phyloP scores from a whole-genome alignment of 2,329 filamentous ascomycete genomes.

The Fulvia fulva region DNA sequence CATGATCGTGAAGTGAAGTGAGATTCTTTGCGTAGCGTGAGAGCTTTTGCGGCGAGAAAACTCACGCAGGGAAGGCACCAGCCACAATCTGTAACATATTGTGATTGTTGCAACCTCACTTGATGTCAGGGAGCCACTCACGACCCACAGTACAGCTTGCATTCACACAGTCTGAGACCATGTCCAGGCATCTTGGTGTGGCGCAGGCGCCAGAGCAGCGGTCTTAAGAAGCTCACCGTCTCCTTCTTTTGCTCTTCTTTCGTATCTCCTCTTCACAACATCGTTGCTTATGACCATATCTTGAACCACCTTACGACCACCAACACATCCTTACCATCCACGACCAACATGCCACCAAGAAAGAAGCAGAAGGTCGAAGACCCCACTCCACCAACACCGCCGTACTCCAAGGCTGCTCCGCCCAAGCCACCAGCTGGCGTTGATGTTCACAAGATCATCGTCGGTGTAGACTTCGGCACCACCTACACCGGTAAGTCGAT shows the following conservation, averaged over 20 bases:
- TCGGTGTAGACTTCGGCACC: slow-evolving; percentile 13
- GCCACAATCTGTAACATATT: neutral
- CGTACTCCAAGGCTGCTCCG: neutral
- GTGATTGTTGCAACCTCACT: neutral
- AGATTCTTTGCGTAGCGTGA: neutral
- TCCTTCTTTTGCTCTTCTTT: neutral
- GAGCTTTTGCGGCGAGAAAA: neutral
- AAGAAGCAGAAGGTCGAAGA: neutral
- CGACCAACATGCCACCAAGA: neutral
- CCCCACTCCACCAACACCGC: neutral
- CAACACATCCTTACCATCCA: neutral
- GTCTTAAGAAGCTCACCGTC: neutral
- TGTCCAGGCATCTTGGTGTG: neutral
- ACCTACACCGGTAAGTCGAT: slow-evolving; percentile 8
- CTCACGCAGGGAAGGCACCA: neutral
- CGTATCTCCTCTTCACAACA: neutral
- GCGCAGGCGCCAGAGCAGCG: neutral
- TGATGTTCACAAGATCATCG: slow-evolving; percentile 10
- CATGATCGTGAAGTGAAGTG: neutral
- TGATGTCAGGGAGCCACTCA: neutral
- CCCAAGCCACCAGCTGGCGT: neutral
- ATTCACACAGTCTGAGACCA: neutral
- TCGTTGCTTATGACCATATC: neutral
- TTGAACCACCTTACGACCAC: neutral
- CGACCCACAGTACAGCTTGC: neutral